Base-by-base conservation (phyloP, 2,329 filamentous ascomycete genomes). In the Aspergillus proliferans region DNA sequence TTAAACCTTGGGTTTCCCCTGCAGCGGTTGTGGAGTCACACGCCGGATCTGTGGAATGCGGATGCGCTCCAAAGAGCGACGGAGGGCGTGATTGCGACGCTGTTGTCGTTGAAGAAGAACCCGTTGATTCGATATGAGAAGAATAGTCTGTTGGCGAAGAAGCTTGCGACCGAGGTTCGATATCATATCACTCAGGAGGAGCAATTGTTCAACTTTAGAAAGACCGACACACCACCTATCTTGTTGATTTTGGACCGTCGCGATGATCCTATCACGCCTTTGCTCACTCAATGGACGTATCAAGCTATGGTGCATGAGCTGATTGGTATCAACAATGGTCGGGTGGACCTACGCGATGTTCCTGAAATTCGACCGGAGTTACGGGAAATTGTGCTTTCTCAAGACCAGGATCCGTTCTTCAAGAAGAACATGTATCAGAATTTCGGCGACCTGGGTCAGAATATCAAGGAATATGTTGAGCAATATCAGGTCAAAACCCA, bases 281-380 rank as follows among this genome's bases (percentile, higher is more conserved):
- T 98, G 9, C 78, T 98, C 44, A 95, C 90, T 2, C 93, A 98
- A 67, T 98, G 93, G 93, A 98, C 93, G 22, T 98, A 98, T 64
- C 93, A 98, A 71, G 93, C 93, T n/a, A 98, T 98, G 91, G 93
- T 98, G 0, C 93, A 98, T 66, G 93, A 98, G 63, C 74, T 97
- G 2, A 77, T 98, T 10, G 93, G 93, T 4, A 95, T 98, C 57
- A 82, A 87, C 50, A 97, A 97, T 66, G 93, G 93, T n/a, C 82
- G 92, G 45, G 93, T 98, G 0, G 87, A 95, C 63, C 76, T 98
- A 30, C 86, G 85, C 53, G 81, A 88, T 48, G 84, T 95, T 0
- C 88, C 88, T 10, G 90, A 95, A 47, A 82, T 94, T 48, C 79
- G 88, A 14, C 86, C 88, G 1, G 92, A 96, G 66, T 76, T 96